Percentiles rank a stretch among this genome's conserved stretches.
Conservation (phyloP, 768 basidiomycete genomes). For the Asterophora lycoperdoides region DNA sequence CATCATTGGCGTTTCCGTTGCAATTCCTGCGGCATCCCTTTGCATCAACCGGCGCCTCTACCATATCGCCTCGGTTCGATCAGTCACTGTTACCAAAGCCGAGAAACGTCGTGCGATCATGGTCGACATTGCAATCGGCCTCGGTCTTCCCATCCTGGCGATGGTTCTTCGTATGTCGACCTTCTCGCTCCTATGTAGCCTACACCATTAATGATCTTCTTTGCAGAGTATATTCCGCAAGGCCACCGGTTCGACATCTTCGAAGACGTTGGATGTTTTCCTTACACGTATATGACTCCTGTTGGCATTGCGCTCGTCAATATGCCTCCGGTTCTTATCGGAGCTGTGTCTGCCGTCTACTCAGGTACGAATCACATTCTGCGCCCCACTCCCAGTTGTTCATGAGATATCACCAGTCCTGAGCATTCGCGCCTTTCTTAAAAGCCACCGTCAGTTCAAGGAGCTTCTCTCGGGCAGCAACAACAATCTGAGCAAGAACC, state of each 20-base stretch:
- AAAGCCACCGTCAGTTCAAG: constrained; percentile 34
- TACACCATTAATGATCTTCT: background rate
- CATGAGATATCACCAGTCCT: constrained; percentile 16
- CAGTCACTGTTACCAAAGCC: constrained; percentile 44
- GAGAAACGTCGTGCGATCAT: constrained; percentile 48
- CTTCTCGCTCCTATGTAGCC: background rate
- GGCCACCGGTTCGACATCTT: constrained; percentile 43
- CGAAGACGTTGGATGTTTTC: constrained; percentile 45
- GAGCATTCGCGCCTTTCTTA: constrained; percentile 32
- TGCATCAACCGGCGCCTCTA: constrained; percentile 66
- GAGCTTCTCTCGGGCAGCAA: constrained; percentile 30
- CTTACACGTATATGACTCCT: constrained; percentile 33
- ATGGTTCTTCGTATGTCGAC: constrained; percentile 16
- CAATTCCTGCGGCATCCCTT: constrained; percentile 49
- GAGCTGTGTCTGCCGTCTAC: constrained; percentile 36
- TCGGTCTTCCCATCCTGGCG: constrained; percentile 49
- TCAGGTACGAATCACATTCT: constrained; percentile 25
- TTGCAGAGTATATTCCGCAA: constrained; percentile 43
- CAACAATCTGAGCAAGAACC: constrained; percentile 35
- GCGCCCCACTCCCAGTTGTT: background rate
- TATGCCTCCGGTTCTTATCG: constrained; percentile 37
- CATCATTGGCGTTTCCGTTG: constrained; percentile 40
- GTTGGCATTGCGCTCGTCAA: constrained; percentile 31
- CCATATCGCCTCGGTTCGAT: constrained; percentile 48
- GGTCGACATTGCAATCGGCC: constrained; percentile 46